Evolutionary conservation across 352 stramenopile genomes (phyloP).

Genomic region (Pythium periplocum): DNA sequence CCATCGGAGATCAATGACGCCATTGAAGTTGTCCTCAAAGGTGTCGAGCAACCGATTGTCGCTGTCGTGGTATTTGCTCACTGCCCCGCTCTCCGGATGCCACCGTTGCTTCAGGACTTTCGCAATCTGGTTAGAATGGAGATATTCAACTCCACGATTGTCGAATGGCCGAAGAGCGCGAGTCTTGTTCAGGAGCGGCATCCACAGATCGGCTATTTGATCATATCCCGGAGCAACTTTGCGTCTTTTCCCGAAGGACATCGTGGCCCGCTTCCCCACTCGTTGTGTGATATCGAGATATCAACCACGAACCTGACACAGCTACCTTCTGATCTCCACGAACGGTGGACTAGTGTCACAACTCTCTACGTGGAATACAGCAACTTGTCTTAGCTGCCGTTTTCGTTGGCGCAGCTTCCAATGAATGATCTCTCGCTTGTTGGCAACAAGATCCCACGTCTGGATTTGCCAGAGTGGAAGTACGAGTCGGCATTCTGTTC

Average conservation of each 20-base stretch:
- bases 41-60: constrained; percentile 8
- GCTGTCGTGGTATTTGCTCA: constrained; percentile 14
- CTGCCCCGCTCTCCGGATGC: constrained; percentile 9
- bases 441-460: constrained; percentile 3
- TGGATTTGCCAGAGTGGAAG: no score
- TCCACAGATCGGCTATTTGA: background rate
- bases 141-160: constrained; percentile 16
- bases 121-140: constrained; percentile 13
- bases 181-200: constrained; percentile 7
- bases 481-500: no score
- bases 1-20: no score
- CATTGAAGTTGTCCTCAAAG: background rate
- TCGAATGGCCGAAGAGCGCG: constrained; percentile 2
- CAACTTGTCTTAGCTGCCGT: constrained; percentile 4
- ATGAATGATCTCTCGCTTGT: constrained; percentile 14
- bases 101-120: constrained; percentile 4
- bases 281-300: constrained; percentile 14
- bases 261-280: constrained; percentile 1
- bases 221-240: no score
- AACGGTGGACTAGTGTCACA: constrained; percentile 10
- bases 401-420: background rate
- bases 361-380: constrained; percentile 12
- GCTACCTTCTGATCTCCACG: constrained; percentile 12
- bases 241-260: no score
- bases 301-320: constrained; percentile 8